Evolutionary conservation across 2,329 filamentous ascomycete genomes (phyloP), one percentile per base, ranked within the genome.

Genomic region (Fusarium sp.): DNA sequence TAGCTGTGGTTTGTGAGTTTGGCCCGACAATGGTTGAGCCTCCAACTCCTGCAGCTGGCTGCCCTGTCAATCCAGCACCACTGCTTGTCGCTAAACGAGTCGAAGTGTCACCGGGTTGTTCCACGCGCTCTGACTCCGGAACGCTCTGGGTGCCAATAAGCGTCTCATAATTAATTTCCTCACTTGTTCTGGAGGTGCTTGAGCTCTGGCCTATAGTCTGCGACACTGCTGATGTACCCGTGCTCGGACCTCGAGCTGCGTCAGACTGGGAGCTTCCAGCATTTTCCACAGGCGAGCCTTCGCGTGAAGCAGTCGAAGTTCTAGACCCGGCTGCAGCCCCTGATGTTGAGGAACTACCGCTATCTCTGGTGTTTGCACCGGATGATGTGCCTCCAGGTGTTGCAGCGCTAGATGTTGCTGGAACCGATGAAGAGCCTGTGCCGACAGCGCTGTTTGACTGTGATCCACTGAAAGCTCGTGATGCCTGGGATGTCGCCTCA

Each of bases 121-220:
- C 36, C 6, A 66, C 66, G 0, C 45, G 51, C 6, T 70, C 67
- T 4, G 67, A 66, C 18, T 70, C 66, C 0, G 66, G 18, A 3
- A 70, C 66, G 3, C 60, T 70, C 36, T 71, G 68, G 4, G 61
- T 51, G 0, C 61, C 61, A 28, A 70, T 5, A 3, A 70, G 20
- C 0, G 67, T 70, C n/a, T 59, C 60, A 6, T 47, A 28, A 1
- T 51, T 47, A 6, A 59, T 15, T 7, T 22, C 42, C 3, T 15
- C 42, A 1, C 24, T 41, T 32, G 12, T 32, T n/a, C 3, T 20
- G 1, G 55, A 18, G 20, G 13, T 8, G 9, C 15, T 38, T 13
- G 32, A 36, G 9, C 32, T 22, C 4, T 26, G 32, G 1, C 17
- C 26, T 24, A 10, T 3, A n/a, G 20, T 15, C 18, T 57, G 57